Evolutionary conservation across 106 monocot genomes (phyloP).

Genomic region (Dioscorea dumetorum): DNA sequence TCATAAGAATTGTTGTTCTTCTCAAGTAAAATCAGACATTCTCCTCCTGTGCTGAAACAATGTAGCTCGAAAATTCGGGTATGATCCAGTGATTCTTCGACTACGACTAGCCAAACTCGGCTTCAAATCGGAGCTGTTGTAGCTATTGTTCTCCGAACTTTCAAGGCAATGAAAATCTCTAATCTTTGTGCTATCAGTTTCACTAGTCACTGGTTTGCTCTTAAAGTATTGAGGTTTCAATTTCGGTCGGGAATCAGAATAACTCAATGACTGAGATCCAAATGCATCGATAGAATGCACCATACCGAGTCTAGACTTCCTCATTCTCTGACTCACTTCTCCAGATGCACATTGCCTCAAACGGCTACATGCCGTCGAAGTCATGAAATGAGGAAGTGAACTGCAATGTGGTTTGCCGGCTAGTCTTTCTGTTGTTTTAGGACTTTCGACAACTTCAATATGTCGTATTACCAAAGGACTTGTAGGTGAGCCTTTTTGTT

Average conservation of each 20-base stretch:
- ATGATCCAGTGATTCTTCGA: conserved; percentile 22
- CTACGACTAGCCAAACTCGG: conserved; percentile 5
- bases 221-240: conserved; percentile 8
- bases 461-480: conserved; percentile 43
- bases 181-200: conserved; percentile 4
- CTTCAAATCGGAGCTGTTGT: conserved; percentile 29
- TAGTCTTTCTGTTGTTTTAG: conserved; percentile 17
- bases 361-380: conserved; percentile 59
- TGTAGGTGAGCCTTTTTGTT: conserved; percentile 60
- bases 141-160: conserved; percentile 10
- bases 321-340: conserved; percentile 21
- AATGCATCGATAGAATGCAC: conserved; percentile 19
- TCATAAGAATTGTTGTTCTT: too few species aligned
- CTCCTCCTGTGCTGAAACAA: conserved; percentile 48
- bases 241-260: conserved; percentile 17
- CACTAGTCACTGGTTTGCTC: conserved; percentile 12
- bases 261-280: conserved; percentile 39
- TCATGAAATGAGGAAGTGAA: conserved; percentile 65
- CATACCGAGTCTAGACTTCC: conserved; percentile 18
- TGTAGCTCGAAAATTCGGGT: conserved; percentile 25
- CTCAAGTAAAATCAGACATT: conserved; percentile 52
- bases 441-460: conserved; percentile 20
- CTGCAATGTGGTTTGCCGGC: background rate
- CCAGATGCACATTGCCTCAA: conserved; percentile 30
- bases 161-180: background rate